Evolutionary conservation across 805 yeast species (phyloP).

Genomic region (Candida jianshihensis): DNA sequence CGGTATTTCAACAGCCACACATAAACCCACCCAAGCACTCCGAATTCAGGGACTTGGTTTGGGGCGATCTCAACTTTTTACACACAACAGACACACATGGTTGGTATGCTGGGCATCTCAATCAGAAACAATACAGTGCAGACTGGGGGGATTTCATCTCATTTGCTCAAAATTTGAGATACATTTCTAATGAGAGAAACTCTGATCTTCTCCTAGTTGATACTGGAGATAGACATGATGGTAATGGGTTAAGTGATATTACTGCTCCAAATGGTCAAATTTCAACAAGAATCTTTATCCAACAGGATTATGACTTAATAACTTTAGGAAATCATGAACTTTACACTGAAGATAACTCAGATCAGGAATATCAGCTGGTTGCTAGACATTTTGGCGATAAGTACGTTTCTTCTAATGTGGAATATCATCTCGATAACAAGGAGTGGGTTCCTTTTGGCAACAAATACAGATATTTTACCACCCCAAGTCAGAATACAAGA

Average conservation of each 20-base stretch:
- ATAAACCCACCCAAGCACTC: constrained; percentile 26
- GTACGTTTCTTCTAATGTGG: constrained; percentile 71
- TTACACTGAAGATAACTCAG: constrained; percentile 57
- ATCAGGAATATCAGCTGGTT: constrained; percentile 55
- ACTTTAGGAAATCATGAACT: constrained; percentile 92
- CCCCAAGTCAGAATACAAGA: constrained; percentile 43
- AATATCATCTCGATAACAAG: constrained; percentile 33
- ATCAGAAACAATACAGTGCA: constrained; percentile 69
- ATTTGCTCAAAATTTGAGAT: constrained; percentile 47
- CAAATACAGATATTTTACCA: constrained; percentile 55
- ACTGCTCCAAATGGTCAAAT: constrained; percentile 63
- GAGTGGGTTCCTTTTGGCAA: constrained; percentile 60
- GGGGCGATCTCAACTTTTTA: constrained; percentile 76
- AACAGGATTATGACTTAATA: constrained; percentile 65
- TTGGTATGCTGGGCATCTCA: constrained; percentile 87
- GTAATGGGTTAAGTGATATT: constrained; percentile 83
- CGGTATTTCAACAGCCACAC: constrained; percentile 22
- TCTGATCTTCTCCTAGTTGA: constrained; percentile 73
- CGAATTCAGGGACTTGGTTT: constrained; percentile 42
- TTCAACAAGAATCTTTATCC: constrained; percentile 56
- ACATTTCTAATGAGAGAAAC: constrained; percentile 34
- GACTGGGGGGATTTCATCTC: constrained; percentile 91
- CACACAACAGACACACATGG: constrained; percentile 98
- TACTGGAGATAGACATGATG: constrained; percentile 92
- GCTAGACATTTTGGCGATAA: constrained; percentile 53